Base-by-base conservation (phyloP, 2,329 filamentous ascomycete species). In the Fusarium mangiferae region DNA sequence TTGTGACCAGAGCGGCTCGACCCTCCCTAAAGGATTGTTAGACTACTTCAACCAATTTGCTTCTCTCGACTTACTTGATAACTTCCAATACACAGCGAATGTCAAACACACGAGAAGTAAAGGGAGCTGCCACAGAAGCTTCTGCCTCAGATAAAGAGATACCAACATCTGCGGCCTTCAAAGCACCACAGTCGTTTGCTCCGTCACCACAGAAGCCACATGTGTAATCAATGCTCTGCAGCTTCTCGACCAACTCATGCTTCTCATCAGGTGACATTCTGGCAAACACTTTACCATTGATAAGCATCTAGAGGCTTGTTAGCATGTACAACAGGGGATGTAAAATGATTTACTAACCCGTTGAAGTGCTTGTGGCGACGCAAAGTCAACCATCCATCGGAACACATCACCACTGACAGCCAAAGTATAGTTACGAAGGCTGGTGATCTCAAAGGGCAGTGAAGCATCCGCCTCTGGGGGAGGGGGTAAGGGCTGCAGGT, bases 201-300 rank as follows among this genome's bases (percentile, higher is more conserved):
- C 96, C 96, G 80, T 99, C 96, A 49, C 96, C 96, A 78, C 96
- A 99, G 84, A 99, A 99, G 35, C 96, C 96, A 75, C 91, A 94
- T 77, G 94, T 97, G 82, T 98, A 99, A 81, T 95, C 96, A 73
- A 99, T 94, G 77, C 93, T 96, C 81, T 99, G 97, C 7, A 99
- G 88, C 81, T 98, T 99, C 82, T 98, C 96, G 6, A 99, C 95
- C 5, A 99, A 87, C 82, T 99, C 97, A 80, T 98, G 95, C 82
- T 99, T 99, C 82, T 99, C 96, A 80, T 99, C 97, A 0, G 96
- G 97, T 4, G 96, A 98, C 96, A 99, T 99, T 76, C 96, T 93
- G 8, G 96, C 97, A 82, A 97, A 99, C 4, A 99, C 94, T 82
- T 96, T 96, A 33, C 96, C 95, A 61, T 90, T 90, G 41, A 98